These are phyloP conservation scores for Hyparrhenia diplandra DNA, from an alignment of 176 grass and related monocot species.

Conservation along the genomic window DNA sequence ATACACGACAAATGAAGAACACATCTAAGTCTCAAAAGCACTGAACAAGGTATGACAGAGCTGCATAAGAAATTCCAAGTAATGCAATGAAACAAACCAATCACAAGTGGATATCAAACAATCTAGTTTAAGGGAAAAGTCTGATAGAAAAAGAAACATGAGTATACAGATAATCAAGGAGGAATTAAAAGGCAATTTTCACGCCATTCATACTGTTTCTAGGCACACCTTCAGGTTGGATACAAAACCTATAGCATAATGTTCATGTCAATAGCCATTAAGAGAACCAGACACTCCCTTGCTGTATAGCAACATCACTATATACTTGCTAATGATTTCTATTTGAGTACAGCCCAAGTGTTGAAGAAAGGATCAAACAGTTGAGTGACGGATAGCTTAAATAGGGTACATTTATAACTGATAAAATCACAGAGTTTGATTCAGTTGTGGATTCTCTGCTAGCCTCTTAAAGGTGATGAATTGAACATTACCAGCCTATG, in stretches of 20 bases:
- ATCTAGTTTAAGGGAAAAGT: background rate
- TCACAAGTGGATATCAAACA: background rate
- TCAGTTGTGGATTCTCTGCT: background rate
- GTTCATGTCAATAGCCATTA: background rate
- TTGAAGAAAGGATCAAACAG: background rate
- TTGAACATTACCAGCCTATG: background rate
- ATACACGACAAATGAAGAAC: background rate
- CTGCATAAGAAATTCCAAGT: background rate
- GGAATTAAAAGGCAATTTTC: too few relatives aligned
- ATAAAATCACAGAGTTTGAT: too few relatives aligned
- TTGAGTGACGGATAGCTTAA: background rate
- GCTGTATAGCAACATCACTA: background rate
- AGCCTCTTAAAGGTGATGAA: background rate
- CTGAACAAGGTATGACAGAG: background rate
- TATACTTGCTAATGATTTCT: background rate
- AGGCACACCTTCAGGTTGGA: background rate
- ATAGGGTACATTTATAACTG: background rate
- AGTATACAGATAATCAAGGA: background rate
- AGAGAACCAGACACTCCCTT: background rate
- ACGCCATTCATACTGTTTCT: background rate
- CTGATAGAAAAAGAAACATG: background rate
- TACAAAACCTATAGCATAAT: background rate
- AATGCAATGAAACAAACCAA: background rate
- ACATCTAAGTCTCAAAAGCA: background rate
- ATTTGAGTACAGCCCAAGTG: background rate